Conservation (phyloP, 129 eudicot species). For the Flaveria brownii region DNA sequence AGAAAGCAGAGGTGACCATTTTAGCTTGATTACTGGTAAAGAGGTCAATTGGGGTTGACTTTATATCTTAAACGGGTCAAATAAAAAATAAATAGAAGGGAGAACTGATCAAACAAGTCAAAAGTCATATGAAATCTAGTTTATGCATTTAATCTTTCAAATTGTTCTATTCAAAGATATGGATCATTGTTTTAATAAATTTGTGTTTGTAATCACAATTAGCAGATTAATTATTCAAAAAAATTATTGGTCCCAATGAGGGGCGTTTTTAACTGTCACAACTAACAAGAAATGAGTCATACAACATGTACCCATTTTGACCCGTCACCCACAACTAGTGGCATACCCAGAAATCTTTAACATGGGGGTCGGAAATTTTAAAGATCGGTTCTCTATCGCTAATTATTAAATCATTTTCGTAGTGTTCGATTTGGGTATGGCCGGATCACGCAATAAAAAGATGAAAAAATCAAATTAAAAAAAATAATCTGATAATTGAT, state of each 20-base stretch:
- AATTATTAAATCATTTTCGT: too few relatives aligned
- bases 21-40: neutral
- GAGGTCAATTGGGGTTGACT: neutral
- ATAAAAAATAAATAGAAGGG: neutral
- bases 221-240: neutral
- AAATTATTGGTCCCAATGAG: neutral
- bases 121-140: neutral
- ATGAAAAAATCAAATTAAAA: too few relatives aligned
- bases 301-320: neutral
- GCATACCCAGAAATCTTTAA: too few relatives aligned
- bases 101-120: neutral
- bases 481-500: too few relatives aligned
- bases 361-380: too few relatives aligned
- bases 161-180: neutral
- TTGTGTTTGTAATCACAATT: neutral
- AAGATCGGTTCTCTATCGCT: too few relatives aligned
- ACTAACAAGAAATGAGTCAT: neutral
- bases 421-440: too few relatives aligned
- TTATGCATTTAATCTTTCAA: neutral
- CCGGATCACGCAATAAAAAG: too few relatives aligned
- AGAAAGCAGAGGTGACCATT: neutral
- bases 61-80: neutral
- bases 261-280: neutral
- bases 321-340: neutral
- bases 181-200: neutral